A percentile compares a stretch with the other conserved stretches of the same genome.
These are phyloP conservation scores for Colletotrichum tofieldiae DNA, from an alignment of 2,329 filamentous ascomycete genomes.

Conservation along the genomic window DNA sequence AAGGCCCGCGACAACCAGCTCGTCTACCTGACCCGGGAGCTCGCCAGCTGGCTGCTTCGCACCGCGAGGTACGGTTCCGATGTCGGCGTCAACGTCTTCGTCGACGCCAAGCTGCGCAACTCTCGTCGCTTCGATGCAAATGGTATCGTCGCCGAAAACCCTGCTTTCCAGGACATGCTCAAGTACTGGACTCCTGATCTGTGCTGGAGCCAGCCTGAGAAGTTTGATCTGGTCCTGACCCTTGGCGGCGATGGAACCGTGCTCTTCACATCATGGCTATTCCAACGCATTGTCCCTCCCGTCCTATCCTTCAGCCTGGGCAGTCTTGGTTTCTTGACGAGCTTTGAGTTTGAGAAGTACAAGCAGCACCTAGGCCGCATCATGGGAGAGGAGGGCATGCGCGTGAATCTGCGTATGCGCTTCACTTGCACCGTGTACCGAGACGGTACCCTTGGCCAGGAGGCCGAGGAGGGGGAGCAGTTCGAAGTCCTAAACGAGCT, in stretches of 20 bases:
- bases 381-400: slow-evolving; percentile 96
- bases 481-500: slow-evolving; percentile 99
- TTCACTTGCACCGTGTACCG: slow-evolving; percentile 99
- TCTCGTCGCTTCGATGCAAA: slow-evolving; percentile 90
- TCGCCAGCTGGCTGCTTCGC: slow-evolving; percentile 88
- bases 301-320: slow-evolving; percentile 89
- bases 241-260: slow-evolving; percentile 91
- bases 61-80: slow-evolving; percentile 92
- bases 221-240: slow-evolving; percentile 94
- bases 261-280: slow-evolving; percentile 92
- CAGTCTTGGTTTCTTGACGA: slow-evolving; percentile 90
- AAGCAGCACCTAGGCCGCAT: slow-evolving; percentile 88
- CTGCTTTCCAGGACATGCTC: slow-evolving; percentile 86
- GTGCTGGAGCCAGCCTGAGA: slow-evolving; percentile 94
- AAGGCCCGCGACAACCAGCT: slow-evolving; percentile 97
- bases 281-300: slow-evolving; percentile 89
- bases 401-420: slow-evolving; percentile 97
- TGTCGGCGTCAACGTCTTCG: slow-evolving; percentile 95
- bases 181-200: slow-evolving; percentile 97
- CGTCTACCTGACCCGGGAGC: slow-evolving; percentile 88
- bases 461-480: slow-evolving; percentile 89
- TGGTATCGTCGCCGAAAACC: slow-evolving; percentile 80
- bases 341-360: slow-evolving; percentile 90
- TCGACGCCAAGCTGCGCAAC: slow-evolving; percentile 93
- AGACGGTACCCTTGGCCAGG: slow-evolving; percentile 71